Evolutionary conservation across 1,284 basidiomycete species (phyloP).

Genomic region (Neolentinus lepideus): DNA sequence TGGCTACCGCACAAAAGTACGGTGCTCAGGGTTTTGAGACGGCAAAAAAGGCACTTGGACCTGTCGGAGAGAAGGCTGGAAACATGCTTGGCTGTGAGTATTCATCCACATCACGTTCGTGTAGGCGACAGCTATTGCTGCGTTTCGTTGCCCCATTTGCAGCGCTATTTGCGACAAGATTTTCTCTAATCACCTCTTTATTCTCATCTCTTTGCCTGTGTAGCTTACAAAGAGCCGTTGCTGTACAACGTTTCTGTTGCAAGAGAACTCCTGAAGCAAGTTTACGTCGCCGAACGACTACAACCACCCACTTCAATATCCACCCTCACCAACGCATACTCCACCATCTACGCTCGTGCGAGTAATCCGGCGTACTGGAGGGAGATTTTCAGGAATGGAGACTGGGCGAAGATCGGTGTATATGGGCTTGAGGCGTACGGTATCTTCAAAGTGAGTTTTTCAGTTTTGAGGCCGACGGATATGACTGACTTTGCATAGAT

Average conservation of each 20-base stretch:
- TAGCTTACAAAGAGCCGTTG: constrained; percentile 81
- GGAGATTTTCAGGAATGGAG: constrained; percentile 62
- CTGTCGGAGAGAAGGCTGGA: constrained; percentile 52
- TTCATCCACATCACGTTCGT: not conserved
- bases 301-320: constrained; percentile 71
- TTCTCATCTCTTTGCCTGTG: not conserved
- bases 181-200: not conserved
- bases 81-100: constrained; percentile 33
- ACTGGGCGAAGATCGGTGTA: constrained; percentile 73
- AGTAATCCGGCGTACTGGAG: constrained; percentile 67
- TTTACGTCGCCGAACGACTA: constrained; percentile 86
- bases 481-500: constrained; percentile 39
- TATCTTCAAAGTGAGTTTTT: constrained; percentile 66
- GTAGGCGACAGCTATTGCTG: not conserved
- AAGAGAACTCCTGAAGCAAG: constrained; percentile 82
- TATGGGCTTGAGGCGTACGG: constrained; percentile 88
- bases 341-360: constrained; percentile 65
- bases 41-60: constrained; percentile 49
- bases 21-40: constrained; percentile 45
- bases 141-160: not conserved
- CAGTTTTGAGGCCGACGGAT: not conserved
- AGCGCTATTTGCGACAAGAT: not conserved
- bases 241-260: constrained; percentile 82
- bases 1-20: constrained; percentile 50
- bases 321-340: constrained; percentile 65